phyloP scores from a whole-genome alignment of 805 yeast genomes.

The Metschnikowia peoriensis region DNA sequence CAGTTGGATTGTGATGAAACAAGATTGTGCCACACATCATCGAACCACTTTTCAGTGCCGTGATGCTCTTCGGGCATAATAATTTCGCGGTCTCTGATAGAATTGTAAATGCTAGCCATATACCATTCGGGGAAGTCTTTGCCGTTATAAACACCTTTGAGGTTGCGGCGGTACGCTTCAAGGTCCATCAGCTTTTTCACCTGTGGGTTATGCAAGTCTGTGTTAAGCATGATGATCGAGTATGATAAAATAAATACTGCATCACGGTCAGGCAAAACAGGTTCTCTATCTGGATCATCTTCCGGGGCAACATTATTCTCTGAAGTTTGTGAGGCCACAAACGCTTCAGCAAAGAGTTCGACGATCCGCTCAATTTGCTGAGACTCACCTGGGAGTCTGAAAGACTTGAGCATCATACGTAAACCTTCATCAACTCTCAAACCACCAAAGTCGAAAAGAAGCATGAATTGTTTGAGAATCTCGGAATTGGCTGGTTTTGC shows the following conservation, averaged over 20 bases:
- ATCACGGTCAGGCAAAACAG: constrained; percentile 73
- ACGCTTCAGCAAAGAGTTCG: constrained; percentile 80
- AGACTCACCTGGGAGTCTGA: constrained; percentile 95
- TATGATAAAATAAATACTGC: constrained; percentile 87
- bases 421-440: constrained; percentile 92
- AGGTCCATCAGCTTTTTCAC: constrained; percentile 89
- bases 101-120: constrained; percentile 71
- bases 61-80: constrained; percentile 98
- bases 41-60: constrained; percentile 89
- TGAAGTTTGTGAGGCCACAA: constrained; percentile 57
- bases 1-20: constrained; percentile 45
- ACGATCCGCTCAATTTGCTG: constrained; percentile 93
- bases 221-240: constrained; percentile 90
- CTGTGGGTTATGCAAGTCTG: constrained; percentile 91
- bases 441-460: constrained; percentile 68
- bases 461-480: constrained; percentile 63
- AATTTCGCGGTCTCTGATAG: constrained; percentile 83
- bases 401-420: constrained; percentile 73
- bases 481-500: constrained; percentile 70
- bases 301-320: constrained; percentile 22
- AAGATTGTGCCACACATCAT: constrained; percentile 76
- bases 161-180: constrained; percentile 74
- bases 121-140: constrained; percentile 86
- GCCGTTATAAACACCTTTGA: constrained; percentile 75
- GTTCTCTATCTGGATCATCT: constrained; percentile 25